Evolutionary conservation across 805 yeast genomes (phyloP), one percentile per base, ranked within the genome.

Genomic region (Debaryomyces tyrocola): DNA sequence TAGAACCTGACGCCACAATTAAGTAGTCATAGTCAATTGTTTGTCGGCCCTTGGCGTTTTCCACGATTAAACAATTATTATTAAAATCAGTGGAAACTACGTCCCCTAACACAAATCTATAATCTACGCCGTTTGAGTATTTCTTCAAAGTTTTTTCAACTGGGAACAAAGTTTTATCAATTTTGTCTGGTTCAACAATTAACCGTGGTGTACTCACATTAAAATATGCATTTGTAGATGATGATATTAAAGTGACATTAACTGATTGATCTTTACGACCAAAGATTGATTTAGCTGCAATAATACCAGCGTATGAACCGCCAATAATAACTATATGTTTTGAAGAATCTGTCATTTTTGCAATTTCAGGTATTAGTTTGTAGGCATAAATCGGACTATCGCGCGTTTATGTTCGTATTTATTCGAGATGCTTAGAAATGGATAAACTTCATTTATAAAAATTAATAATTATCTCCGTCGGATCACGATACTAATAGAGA

Each of bases 1-100:
- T 45, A 7, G 69, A 34, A 2, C 76, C 77, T 5, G 68, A 51
- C 7, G 75, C 74, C 27, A 72, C 50, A n/a, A 69, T 57, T 51
- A 72, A 58, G 45, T 58, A 54, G 43, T 71, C 74, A 48, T 66
- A 70, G 2, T 17, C 14, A 14, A 62, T 20, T 12, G n/a, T 24
- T 10, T 48, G 28, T 11, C 4, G 12, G 4, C 29, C 37, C 12
- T 37, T 41, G 2, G 52, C 52, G 11, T 47, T 48, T 4, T 42
- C 40, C 14, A 61, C 57, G 2, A 24, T 4, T 8, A 69, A 51
- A 4, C 41, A 21, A 28, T 60, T 51, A 3, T 49, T 20, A 1
- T 59, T 61, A 4, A 70, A 61, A 43, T 68, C 60, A 7, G 69
- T 60, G 1, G 41, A n/a, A 2, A 51, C 50, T 10, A 54, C 75